Evolutionary conservation across 2,329 filamentous ascomycete species (phyloP).

Genomic region (Cladosporium sp.): DNA sequence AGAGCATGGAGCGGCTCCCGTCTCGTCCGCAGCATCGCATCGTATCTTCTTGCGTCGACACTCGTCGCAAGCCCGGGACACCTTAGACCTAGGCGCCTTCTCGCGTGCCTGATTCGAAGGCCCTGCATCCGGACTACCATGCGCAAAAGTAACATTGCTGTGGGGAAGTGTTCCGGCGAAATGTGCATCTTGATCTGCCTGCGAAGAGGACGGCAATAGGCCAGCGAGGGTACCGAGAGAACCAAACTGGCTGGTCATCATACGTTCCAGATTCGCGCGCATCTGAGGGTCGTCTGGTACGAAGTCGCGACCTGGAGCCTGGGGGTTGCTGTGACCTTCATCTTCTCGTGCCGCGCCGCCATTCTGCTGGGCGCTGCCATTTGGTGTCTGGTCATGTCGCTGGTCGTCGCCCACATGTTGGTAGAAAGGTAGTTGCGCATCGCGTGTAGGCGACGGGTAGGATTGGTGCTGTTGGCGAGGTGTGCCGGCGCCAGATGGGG

Average conservation of each 20-base stretch:
- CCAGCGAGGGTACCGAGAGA: slow-evolving; percentile 3
- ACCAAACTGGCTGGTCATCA: slow-evolving; percentile 5
- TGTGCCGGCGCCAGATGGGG: not conserved
- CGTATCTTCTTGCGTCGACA: slow-evolving; percentile 85
- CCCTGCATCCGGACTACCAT: slow-evolving; percentile 18
- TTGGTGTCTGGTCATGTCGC: not conserved
- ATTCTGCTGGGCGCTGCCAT: not conserved
- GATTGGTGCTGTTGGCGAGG: slow-evolving; percentile 5
- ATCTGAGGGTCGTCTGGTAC: slow-evolving; percentile 17
- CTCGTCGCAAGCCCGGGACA: slow-evolving; percentile 84
- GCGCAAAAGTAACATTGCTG: slow-evolving; percentile 21
- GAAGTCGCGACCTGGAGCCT: not conserved
- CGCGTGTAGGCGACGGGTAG: slow-evolving; percentile 9
- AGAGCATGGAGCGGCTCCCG: slow-evolving; percentile 68
- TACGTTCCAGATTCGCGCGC: slow-evolving; percentile 15
- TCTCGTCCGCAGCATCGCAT: slow-evolving; percentile 76
- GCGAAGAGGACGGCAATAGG: not conserved
- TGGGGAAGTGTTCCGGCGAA: slow-evolving; percentile 14
- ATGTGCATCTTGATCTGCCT: slow-evolving; percentile 10
- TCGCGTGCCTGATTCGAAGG: slow-evolving; percentile 15
- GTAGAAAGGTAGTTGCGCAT: slow-evolving; percentile 12
- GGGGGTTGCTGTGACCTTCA: not conserved
- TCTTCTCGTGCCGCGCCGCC: slow-evolving; percentile 5
- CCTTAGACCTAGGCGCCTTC: slow-evolving; percentile 68
- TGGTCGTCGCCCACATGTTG: not conserved